Conservation (phyloP, 2,329 filamentous ascomycete species). For the Metarhizium robertsii region DNA sequence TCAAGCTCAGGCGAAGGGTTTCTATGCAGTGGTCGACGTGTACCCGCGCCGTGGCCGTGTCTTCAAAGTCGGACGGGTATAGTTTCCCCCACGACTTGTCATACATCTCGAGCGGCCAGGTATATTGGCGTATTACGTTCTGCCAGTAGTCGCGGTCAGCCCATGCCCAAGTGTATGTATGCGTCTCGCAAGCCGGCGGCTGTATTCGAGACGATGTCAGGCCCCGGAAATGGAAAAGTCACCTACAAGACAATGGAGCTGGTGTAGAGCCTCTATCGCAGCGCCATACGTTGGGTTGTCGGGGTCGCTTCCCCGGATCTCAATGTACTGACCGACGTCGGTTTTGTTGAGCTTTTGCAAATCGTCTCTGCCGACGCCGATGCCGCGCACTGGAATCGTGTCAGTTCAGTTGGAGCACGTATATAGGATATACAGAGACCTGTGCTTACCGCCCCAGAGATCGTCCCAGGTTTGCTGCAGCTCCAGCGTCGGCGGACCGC, state of each 20-base stretch:
- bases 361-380: not conserved
- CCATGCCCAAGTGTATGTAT: too few relatives aligned
- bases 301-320: not conserved
- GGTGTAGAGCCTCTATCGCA: not conserved
- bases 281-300: slow-evolving; percentile 1
- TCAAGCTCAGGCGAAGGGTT: slow-evolving; percentile 3
- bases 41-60: not conserved
- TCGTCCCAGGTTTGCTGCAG: not conserved
- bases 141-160: not conserved
- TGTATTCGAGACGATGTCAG: too few relatives aligned
- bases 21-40: slow-evolving; percentile 4
- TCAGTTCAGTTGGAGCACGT: not conserved
- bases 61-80: not conserved
- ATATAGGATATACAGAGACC: too few relatives aligned
- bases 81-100: slow-evolving; percentile 1
- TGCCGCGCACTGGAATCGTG: not conserved
- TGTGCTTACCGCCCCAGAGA: not conserved
- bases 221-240: not conserved
- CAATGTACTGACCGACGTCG: not conserved
- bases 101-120: slow-evolving; percentile 2
- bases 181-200: too few relatives aligned
- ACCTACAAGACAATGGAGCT: slow-evolving; percentile 3
- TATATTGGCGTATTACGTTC: slow-evolving; percentile 3
- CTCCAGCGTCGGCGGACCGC: not conserved
- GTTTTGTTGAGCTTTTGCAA: not conserved